Evolutionary conservation across 2,329 filamentous ascomycete genomes (phyloP).

Genomic region (Stagonosporopsis tanaceti): DNA sequence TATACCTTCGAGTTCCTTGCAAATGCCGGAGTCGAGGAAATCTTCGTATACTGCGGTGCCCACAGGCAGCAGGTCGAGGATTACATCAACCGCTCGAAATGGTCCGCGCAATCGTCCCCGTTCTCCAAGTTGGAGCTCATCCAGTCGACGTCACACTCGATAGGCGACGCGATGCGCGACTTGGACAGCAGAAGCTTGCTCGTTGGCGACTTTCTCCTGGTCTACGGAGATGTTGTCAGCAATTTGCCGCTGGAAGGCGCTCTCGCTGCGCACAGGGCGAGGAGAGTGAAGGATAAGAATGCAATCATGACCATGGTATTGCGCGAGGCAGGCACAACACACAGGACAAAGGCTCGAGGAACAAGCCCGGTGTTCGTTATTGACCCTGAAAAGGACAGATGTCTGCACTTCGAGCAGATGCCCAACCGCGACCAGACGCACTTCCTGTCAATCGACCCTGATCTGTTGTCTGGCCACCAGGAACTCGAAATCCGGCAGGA

Average conservation of each 20-base stretch:
- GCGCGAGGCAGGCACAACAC: slow-evolving; percentile 75
- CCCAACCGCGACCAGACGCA: slow-evolving; percentile 71
- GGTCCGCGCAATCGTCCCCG: slow-evolving; percentile 75
- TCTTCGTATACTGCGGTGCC: slow-evolving; percentile 89
- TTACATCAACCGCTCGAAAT: slow-evolving; percentile 82
- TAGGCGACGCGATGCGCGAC: slow-evolving; percentile 94
- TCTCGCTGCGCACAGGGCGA: slow-evolving; percentile 78
- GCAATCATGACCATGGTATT: slow-evolving; percentile 98
- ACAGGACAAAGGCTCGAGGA: slow-evolving; percentile 79
- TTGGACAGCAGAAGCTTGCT: slow-evolving; percentile 87
- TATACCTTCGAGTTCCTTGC: slow-evolving; percentile 97
- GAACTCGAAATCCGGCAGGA: slow-evolving; percentile 87
- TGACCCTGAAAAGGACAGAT: slow-evolving; percentile 79
- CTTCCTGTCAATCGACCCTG: slow-evolving; percentile 76
- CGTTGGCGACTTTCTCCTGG: slow-evolving; percentile 87
- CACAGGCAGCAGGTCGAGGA: slow-evolving; percentile 87
- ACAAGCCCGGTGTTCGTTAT: slow-evolving; percentile 86
- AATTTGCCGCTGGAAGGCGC: slow-evolving; percentile 86
- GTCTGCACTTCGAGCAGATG: slow-evolving; percentile 94
- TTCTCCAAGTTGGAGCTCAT: slow-evolving; percentile 86
- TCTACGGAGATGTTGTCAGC: slow-evolving; percentile 91
- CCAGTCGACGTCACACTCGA: slow-evolving; percentile 83
- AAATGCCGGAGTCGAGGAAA: slow-evolving; percentile 92
- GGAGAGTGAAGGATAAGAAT: slow-evolving; percentile 84
- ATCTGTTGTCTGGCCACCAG: slow-evolving; percentile 74